Evolutionary conservation across 768 basidiomycete species (phyloP).

Genomic region (Filobasidium wieringae): DNA sequence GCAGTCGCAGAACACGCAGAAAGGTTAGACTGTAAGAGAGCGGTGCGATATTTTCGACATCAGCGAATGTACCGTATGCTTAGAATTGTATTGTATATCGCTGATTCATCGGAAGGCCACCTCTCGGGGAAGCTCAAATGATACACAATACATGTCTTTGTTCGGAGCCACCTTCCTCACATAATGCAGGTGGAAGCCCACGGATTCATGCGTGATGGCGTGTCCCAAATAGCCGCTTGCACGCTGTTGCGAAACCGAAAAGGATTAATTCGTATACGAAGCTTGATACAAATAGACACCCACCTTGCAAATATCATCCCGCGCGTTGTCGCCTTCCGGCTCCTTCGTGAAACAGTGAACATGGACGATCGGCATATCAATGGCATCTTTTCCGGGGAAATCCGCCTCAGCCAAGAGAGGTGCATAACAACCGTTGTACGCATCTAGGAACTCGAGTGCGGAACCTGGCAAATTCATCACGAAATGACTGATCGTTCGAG

Average conservation of each 20-base stretch:
- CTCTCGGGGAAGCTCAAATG: slow-evolving; percentile 58
- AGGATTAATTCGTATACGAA: background rate
- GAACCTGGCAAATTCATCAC: slow-evolving; percentile 98
- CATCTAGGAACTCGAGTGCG: slow-evolving; percentile 78
- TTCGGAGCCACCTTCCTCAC: slow-evolving; percentile 89
- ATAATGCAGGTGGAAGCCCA: slow-evolving; percentile 47
- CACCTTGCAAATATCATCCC: slow-evolving; percentile 69
- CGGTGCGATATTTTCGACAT: too few relatives aligned
- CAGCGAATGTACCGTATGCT: too few relatives aligned
- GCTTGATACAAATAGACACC: slow-evolving; percentile 25
- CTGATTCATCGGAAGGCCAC: slow-evolving; percentile 39
- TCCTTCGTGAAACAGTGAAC: slow-evolving; percentile 94
- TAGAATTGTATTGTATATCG: too few relatives aligned
- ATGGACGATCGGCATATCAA: slow-evolving; percentile 74
- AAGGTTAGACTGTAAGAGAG: too few relatives aligned
- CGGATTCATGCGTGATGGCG: slow-evolving; percentile 40
- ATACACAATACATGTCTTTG: slow-evolving; percentile 96
- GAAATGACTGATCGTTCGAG: slow-evolving; percentile 60
- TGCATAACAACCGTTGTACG: slow-evolving; percentile 63
- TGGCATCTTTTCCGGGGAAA: slow-evolving; percentile 43
- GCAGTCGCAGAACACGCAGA: too few relatives aligned
- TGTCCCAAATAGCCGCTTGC: slow-evolving; percentile 57
- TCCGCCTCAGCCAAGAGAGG: slow-evolving; percentile 38
- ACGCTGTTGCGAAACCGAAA: slow-evolving; percentile 44
- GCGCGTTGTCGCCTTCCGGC: slow-evolving; percentile 54